Evolutionary conservation across 352 stramenopile genomes (phyloP), one percentile per base, ranked within the genome.

Genomic region (Plasmopara viticola): DNA sequence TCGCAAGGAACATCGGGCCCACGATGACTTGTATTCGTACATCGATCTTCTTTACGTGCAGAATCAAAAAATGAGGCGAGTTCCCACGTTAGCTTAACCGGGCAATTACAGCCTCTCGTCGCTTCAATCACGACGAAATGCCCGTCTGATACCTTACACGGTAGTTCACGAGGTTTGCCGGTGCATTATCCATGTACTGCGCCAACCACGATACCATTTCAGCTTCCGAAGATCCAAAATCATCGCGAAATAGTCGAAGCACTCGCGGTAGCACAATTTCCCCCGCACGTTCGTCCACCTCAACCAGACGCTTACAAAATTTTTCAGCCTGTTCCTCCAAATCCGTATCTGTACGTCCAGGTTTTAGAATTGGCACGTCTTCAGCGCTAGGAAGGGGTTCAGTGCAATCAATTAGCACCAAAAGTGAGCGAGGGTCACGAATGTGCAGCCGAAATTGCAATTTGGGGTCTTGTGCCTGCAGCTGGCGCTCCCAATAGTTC

Each of bases 121-220:
- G 30, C 47, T 66, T 20, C 44, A 52, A 57, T 81, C 63, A 84
- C 58, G 74, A 70, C 28, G 76, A 90, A 51, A 90, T 86, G 18
- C 84, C 81, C 17, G 66, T 60, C 30, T 75, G 54, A 58, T 90
- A 94, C 42, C 64, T 70, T 35, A 94, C 83, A 49, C 79, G 80
- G 56, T 85, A 94, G 63, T 84, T 84, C 41, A 90, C 68, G 20
- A 91, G 57, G 37, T 91, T 78, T 7, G 64, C 56, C 17, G 84
- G 84, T 18, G 72, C 71, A 49, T 85, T 63, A 42, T 84, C 71
- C 62, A 94, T 86, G 68, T 94, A 94, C 64, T 90, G 84, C 35
- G 69, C 79, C 46, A 94, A 49, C 84, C 84, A 94, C 62, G 72
- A 83, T 9, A 94, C 67, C 78, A 94, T 90, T 54, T 94, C 84